Conservation (phyloP, 257 asterid species). For the Oldenlandia corymbosa region DNA sequence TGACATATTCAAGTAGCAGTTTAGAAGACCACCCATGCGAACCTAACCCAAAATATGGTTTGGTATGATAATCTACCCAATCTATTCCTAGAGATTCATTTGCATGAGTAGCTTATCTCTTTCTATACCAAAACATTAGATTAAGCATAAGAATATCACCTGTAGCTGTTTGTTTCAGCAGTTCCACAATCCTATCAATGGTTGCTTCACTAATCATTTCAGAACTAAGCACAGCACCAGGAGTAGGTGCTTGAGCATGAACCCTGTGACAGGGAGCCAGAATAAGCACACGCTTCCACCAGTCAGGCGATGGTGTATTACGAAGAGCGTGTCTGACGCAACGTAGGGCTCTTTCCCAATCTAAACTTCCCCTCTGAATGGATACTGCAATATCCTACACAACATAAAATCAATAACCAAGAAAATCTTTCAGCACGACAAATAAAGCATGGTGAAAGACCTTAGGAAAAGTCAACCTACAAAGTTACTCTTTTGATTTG, state of each 20-base stretch:
- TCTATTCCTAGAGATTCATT: background rate
- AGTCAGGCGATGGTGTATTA: slow-evolving; percentile 94
- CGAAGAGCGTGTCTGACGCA: slow-evolving; percentile 96
- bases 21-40: background rate
- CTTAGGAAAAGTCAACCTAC: background rate
- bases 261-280: slow-evolving; percentile 90
- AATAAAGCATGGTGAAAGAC: background rate
- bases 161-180: slow-evolving; percentile 80
- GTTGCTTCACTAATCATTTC: slow-evolving; percentile 97
- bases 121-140: background rate
- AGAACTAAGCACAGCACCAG: slow-evolving; percentile 95
- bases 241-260: slow-evolving; percentile 66
- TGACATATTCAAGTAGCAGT: background rate
- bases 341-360: slow-evolving; percentile 98
- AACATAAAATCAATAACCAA: slow-evolving; percentile 5
- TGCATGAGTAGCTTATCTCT: background rate
- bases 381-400: slow-evolving; percentile 88
- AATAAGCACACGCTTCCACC: slow-evolving; percentile 99
- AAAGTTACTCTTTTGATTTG: background rate
- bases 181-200: slow-evolving; percentile 84
- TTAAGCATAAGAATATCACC: slow-evolving; percentile 43
- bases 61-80: background rate
- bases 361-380: slow-evolving; percentile 90
- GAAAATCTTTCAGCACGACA: background rate
- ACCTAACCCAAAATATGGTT: too few relatives aligned